Base-by-base conservation (phyloP, 139 green algal species). In the Raphidocelis subcapitata region DNA sequence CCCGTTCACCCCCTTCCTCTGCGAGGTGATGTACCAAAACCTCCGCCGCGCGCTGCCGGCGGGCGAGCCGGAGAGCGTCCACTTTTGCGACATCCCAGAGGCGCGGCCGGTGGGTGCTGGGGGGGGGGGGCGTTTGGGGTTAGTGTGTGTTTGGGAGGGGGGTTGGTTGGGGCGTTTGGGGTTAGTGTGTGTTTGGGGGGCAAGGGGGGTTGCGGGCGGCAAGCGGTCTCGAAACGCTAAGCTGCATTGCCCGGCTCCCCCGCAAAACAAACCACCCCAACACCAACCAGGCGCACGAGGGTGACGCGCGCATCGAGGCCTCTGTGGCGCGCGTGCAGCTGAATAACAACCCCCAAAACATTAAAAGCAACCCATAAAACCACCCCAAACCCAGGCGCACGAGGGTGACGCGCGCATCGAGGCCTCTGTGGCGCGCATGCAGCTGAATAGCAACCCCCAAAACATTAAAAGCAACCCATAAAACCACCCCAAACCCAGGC, bases 21-120 rank as follows among this genome's bases (percentile, higher is more conserved):
- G 84, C n/a, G 96, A 99, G 85, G 63, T 79, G n/a, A 97, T 99
- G 90, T 99, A 98, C 87, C 89, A 93, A 71, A 99, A 99, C 81
- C 89, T 99, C 65, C 74, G 83, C 41, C 62, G 79, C 3, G 80
- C 67, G 1, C 71, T 95, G 66, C 60, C 15, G 14, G 60, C n/a
- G 46, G 73, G 60, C 26, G 55, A 74, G 28, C 90, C 89, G 2
- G 76, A 81, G 69, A 88, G 73, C 14, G 86, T 99, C 44, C 95
- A 99, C 84, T 98, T 87, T 62, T 94, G 86, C 61, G 80, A 89
- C 73, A 91, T 98, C 78, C 94, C 94, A 0, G 28, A 4, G 47
- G 64, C 20, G 49, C 49, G 18, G 49, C 49, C 20, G 18, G 49
- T 57, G 18, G 18, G 49, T 57, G 49, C 49, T n/a, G 49, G 18